Conservation (phyloP, 2,329 filamentous ascomycete genomes). For the Helotiales sp. region DNA sequence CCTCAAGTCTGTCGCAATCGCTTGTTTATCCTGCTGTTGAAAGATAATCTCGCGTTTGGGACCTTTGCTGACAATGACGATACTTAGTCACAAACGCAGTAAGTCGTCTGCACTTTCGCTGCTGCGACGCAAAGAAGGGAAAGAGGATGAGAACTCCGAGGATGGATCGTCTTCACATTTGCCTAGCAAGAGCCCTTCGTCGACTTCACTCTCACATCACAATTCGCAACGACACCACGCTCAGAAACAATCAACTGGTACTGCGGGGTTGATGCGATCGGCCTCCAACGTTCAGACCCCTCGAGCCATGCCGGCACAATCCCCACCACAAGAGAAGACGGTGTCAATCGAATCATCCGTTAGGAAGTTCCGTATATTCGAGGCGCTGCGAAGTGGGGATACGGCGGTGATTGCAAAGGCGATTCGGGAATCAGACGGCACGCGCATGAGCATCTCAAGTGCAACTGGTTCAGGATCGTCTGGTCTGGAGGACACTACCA, state of each 20-base stretch:
- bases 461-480: conserved; percentile 36
- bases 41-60: neutral
- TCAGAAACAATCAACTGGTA: conserved; percentile 38
- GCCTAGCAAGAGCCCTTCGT: conserved; percentile 37
- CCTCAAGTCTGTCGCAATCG: neutral
- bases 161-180: conserved; percentile 33
- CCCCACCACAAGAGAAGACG: conserved; percentile 37
- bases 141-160: conserved; percentile 42
- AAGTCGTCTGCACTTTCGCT: conserved; percentile 60
- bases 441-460: conserved; percentile 52
- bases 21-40: neutral
- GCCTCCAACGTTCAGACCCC: conserved; percentile 31
- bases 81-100: conserved; percentile 52
- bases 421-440: conserved; percentile 65
- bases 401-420: conserved; percentile 87
- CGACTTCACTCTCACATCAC: conserved; percentile 34
- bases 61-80: conserved; percentile 27
- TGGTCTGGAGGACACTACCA: conserved; percentile 78
- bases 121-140: conserved; percentile 53
- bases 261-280: conserved; percentile 40
- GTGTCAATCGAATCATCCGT: conserved; percentile 88
- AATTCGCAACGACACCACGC: conserved; percentile 34
- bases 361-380: conserved; percentile 91
- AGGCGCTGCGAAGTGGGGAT: conserved; percentile 88
- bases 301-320: conserved; percentile 25